Percentiles rank a stretch among this genome's conserved stretches.
Evolutionary conservation across 2,329 filamentous ascomycete genomes (phyloP).

Genomic region (Tolypocladium cylindrosporum): DNA sequence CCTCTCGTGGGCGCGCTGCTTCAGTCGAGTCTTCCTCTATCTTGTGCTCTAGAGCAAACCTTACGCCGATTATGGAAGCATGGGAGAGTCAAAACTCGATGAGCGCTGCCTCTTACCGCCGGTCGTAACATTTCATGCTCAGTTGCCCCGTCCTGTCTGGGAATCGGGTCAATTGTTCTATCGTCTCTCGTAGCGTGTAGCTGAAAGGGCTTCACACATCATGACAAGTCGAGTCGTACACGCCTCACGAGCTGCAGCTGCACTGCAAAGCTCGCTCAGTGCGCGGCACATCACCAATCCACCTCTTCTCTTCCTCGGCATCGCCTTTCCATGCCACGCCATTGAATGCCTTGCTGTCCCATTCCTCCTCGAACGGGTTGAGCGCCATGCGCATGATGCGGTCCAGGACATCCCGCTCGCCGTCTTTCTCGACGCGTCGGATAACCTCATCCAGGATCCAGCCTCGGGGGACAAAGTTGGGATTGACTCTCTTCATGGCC

Average conservation of each 20-base stretch:
- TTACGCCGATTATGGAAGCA: slow-evolving; percentile 64
- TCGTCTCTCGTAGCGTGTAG: not conserved
- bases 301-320: slow-evolving; percentile 66
- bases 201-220: not conserved
- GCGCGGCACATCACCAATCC: slow-evolving; percentile 76
- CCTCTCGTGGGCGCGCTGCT: slow-evolving; percentile 26
- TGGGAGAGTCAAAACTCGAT: slow-evolving; percentile 49
- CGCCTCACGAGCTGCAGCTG: slow-evolving; percentile 73
- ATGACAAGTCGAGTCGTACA: not conserved
- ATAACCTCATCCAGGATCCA: slow-evolving; percentile 96
- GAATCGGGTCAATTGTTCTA: not conserved
- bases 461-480: slow-evolving; percentile 80
- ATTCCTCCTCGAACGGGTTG: slow-evolving; percentile 73
- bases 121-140: slow-evolving; percentile 51
- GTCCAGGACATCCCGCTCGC: slow-evolving; percentile 68
- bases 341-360: slow-evolving; percentile 44
- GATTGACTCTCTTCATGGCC: slow-evolving; percentile 81
- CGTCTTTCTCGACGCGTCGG: slow-evolving; percentile 72
- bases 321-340: slow-evolving; percentile 45
- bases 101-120: slow-evolving; percentile 63
- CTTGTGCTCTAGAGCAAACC: slow-evolving; percentile 54
- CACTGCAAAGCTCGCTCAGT: slow-evolving; percentile 78
- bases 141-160: not conserved
- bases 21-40: slow-evolving; percentile 62
- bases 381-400: slow-evolving; percentile 75